Evolutionary conservation across 208 protist genomes (phyloP), one percentile per base, ranked within the genome.

Genomic region (Wallacemonas sp.): DNA sequence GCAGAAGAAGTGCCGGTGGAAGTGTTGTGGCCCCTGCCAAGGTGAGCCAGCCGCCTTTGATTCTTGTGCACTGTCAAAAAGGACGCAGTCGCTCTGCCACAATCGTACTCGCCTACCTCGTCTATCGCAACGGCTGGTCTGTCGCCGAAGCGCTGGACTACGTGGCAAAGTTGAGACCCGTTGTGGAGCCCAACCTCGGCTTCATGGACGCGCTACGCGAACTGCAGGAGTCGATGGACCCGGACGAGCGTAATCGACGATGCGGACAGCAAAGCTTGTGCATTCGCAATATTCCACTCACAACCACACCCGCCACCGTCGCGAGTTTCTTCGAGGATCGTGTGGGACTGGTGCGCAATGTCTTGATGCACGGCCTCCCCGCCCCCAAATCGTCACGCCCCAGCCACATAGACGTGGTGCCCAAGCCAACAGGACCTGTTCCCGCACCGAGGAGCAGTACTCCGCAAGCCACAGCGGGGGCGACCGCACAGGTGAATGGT

Each of bases 1-100:
- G 30, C 21, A 27, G 27, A n/a, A 58, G 15, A n/a, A 69, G 22
- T n/a, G 22, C 12, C 24, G 24, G 53, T 11, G 62, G 42, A 30
- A 21, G 14, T 33, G n/a, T 2, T 44, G 42, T 21, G 33, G 21
- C n/a, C 8, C 17, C 17, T 8, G 0, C 51, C 28, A 34, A 55
- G 33, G 26, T 38, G 28, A 38, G 11, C 34, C 31, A 62, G 54
- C 38, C 62, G 21, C 88, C 88, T 2, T 59, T 77, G 9, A 74
- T 94, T 21, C 77, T 96, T 15, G 80, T 94, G 47, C 88, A 96
- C 75, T 96, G 91, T 65, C 88, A 92, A 55, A 84, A 86, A 55
- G 91, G 91, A 1, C 56, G 76, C n/a, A 94, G 87, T 67, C 88
- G 91, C 36, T 94, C 87, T 19, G 77, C 69, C 14, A 93, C 91